A percentile compares a stretch with the other conserved stretches of the same genome.
Evolutionary conservation across 345 rosid genomes (phyloP).

Genomic region (Syzygium aromaticum): DNA sequence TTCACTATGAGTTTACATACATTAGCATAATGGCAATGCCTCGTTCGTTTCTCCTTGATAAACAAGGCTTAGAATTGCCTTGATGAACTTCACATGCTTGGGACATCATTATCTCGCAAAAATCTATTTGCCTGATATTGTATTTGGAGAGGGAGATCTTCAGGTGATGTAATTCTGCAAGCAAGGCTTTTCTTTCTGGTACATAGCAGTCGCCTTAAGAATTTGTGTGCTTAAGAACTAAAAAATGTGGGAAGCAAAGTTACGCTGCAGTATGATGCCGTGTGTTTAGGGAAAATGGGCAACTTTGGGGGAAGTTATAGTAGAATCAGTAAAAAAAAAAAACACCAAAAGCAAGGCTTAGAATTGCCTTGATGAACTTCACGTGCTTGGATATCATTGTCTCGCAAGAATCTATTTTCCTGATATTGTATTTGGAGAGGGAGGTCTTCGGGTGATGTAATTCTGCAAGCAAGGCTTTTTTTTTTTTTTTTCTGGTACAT

Average conservation of each 20-base stretch:
- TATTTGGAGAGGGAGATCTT: not conserved
- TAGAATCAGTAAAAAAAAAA: no score
- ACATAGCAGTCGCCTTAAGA: not conserved
- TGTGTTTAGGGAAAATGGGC: not conserved
- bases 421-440: not conserved
- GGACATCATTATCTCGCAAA: not conserved
- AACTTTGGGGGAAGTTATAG: not conserved
- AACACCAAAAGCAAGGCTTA: not conserved
- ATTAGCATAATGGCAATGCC: not conserved
- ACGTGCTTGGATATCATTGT: accelerated
- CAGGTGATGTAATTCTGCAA: not conserved
- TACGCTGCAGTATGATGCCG: not conserved
- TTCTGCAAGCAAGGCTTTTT: not conserved
- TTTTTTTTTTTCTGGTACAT: not conserved
- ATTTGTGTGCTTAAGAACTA: not conserved
- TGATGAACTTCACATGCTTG: not conserved
- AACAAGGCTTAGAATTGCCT: not conserved
- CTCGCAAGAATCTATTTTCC: not conserved
- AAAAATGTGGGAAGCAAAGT: not conserved
- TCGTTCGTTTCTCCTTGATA: not conserved
- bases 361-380: not conserved
- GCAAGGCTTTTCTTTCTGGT: not conserved
- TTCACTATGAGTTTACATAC: not conserved
- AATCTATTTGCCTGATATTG: not conserved
- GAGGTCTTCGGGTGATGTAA: not conserved